Evolutionary conservation across 2,329 filamentous ascomycete genomes (phyloP).

Genomic region (Catunica adiposa): DNA sequence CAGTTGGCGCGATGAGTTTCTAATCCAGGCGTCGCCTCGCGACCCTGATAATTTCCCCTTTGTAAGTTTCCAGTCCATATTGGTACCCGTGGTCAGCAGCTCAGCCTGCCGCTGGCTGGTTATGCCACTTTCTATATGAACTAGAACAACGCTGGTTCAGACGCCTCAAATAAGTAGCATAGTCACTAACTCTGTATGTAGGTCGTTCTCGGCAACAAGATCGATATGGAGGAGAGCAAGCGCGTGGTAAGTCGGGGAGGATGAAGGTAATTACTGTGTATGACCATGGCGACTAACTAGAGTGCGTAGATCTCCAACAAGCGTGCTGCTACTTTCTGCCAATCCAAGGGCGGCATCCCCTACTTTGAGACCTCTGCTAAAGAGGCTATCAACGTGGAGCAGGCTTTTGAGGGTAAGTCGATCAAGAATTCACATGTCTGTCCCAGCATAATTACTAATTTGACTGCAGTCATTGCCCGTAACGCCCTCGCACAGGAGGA

Average conservation of each 20-base stretch:
- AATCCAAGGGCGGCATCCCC: slow-evolving; percentile 90
- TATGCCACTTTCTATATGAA: background rate
- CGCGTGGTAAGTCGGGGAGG: slow-evolving; percentile 46
- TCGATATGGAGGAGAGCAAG: slow-evolving; percentile 96
- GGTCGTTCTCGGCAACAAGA: slow-evolving; percentile 97
- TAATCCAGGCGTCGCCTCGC: slow-evolving; percentile 91
- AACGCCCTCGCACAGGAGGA: slow-evolving; percentile 94
- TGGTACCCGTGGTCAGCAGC: background rate
- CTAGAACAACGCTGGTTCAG: too few relatives aligned
- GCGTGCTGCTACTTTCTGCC: slow-evolving; percentile 91
- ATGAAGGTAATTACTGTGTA: background rate
- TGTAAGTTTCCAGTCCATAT: slow-evolving; percentile 35
- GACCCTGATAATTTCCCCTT: slow-evolving; percentile 97
- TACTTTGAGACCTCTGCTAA: slow-evolving; percentile 99
- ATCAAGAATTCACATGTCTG: background rate
- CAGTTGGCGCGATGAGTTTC: slow-evolving; percentile 95
- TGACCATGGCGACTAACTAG: too few relatives aligned
- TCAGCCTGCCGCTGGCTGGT: background rate
- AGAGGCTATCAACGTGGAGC: slow-evolving; percentile 95
- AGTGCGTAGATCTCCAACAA: slow-evolving; percentile 69
- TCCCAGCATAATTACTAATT: background rate
- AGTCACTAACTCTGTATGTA: slow-evolving; percentile 21
- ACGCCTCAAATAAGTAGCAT: slow-evolving; percentile 16
- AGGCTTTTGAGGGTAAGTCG: slow-evolving; percentile 46
- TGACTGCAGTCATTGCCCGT: slow-evolving; percentile 64